Base-by-base conservation (phyloP, 805 yeast genomes). In the Zygoascus ofunaensis region DNA sequence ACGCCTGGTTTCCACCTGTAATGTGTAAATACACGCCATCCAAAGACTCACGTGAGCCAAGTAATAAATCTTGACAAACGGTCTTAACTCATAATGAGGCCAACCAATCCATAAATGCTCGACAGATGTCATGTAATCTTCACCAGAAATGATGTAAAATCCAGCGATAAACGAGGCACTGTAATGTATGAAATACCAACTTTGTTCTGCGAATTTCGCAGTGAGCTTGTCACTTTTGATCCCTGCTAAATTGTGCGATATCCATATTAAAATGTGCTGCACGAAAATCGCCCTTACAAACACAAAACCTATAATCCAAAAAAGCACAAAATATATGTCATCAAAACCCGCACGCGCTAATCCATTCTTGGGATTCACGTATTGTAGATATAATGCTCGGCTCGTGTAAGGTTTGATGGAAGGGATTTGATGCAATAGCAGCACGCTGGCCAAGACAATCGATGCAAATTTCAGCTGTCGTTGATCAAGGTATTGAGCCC, bases 171-270 rank as follows among this genome's bases (percentile, higher is more conserved):
- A 79, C 7, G 84, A 73, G 8, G 64, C 52, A 4, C 72, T 52
- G 65, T 77, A 84, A 59, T 82, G 84, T 4, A 75, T 55, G 15
- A 76, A 59, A 28, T 76, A 68, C 95, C 95, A 87, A 41, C 86
- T 79, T 67, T 87, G 96, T 63, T 87, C 96, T 45, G 86, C 82
- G 58, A 84, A 87, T 46, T 95, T 72, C 45, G 74, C 74, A 19
- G 70, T 66, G 0, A 81, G 74, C 54, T 77, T 79, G 14, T 59
- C 60, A 2, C 71, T 63, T 34, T 61, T 61, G 40, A 83, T 76
- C 20, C 73, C 66, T 39, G 44, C 39, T 14, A 42, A 24, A 5
- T 40, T 22, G 10, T 39, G 21, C 24, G 86, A 86, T 39, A 79
- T 55, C 17, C 89, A 87, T 43, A 65, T 69, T 40, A 82, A 70